Evolutionary conservation across 345 rosid genomes (phyloP), one percentile per base, ranked within the genome.

Genomic region (Barbarea vulgaris): DNA sequence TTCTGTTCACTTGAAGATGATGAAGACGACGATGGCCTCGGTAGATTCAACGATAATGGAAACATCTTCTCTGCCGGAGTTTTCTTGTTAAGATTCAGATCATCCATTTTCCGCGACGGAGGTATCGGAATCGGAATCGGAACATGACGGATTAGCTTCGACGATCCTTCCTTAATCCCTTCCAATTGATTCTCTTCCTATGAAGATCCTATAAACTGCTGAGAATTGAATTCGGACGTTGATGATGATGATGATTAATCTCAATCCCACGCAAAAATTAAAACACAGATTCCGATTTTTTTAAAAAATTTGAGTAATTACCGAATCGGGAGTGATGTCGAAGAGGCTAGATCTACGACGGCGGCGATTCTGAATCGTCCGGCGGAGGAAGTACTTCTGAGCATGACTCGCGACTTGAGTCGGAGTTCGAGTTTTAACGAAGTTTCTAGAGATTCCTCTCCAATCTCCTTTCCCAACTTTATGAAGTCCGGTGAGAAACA

Each of bases 341-440:
- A 90, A 90, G 67, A 90, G 80, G 60, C 96, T 90, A 28, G 91
- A 88, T 81, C 91, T 75, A 7, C 96, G 93, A 11, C 96, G 93
- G 17, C 93, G 78, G 15, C 93, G 87, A 57, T 79, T 86, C 42
- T 83, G 93, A 65, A 82, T 87, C 5, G 48, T 83, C 1, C 89
- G 87, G 34, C 96, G 84, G 74, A 89, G 91, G 67, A 89, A 89
- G 61, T 89, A 87, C 70, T 89, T 89, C 76, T 89, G 96, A 69
- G 96, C 96, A 74, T 89, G 96, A 61, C 96, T 89, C 7, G 96
- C 96, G 14, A 89, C 96, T 63, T 89, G 96, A 4, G 96, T 87
- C 3, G 96, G 93, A 3, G 96, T 87, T 27, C 96, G 87, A 12
- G 93, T 87, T 83, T 86, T 89, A 9, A 89, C 96, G 63, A 85